Evolutionary conservation across 495 filamentous ascomycete genomes (phyloP), one percentile per base, ranked within the genome.

Genomic region (Neurospora africana): DNA sequence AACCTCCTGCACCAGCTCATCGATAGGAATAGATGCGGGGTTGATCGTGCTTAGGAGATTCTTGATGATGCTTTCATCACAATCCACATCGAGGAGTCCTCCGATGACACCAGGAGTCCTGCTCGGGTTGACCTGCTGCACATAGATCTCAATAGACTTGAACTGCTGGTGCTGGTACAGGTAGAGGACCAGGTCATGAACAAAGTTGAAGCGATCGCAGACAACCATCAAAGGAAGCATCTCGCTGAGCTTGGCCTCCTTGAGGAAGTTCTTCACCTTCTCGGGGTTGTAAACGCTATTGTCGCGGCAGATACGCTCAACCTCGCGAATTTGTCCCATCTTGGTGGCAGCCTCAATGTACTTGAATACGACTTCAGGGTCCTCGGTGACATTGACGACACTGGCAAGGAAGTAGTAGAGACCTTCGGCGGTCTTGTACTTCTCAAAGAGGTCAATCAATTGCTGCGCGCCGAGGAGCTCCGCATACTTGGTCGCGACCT

Each of bases 151-250:
- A 75, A 99, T 99, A 17, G 96, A 97, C 84, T 97, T 96, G 91
- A 97, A 99, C 78, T 98, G 96, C 81, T 98, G 95, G 83, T 97
- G 97, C 82, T 97, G 94, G 85, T 98, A 99, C 33, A 99, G 92
- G 81, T 97, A 98, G 30, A 98, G 87, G 35, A 99, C 92, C 77
- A 99, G 80, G 79, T 99, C 96, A 77, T 99, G 96, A 72, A 98
- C 93, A 79, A 99, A 95, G 84, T 98, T 97, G 87, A 96, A 97
- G 21, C 94, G 93, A 76, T 99, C 96, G 82, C 96, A 98, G 74
- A 99, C 96, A 78, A 98, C 97, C 84, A 99, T 98, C 71, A 99
- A 85, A 19, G 96, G 96, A 61, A 98, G 87, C 83, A 97, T 94
- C 81, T 98, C 95, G 7, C 89, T 91, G 71, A 99, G 86, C 74